A percentile compares a stretch with the other conserved stretches of the same genome.
Evolutionary conservation across 1,284 basidiomycete genomes (phyloP).

Genomic region (Chiua sp.): DNA sequence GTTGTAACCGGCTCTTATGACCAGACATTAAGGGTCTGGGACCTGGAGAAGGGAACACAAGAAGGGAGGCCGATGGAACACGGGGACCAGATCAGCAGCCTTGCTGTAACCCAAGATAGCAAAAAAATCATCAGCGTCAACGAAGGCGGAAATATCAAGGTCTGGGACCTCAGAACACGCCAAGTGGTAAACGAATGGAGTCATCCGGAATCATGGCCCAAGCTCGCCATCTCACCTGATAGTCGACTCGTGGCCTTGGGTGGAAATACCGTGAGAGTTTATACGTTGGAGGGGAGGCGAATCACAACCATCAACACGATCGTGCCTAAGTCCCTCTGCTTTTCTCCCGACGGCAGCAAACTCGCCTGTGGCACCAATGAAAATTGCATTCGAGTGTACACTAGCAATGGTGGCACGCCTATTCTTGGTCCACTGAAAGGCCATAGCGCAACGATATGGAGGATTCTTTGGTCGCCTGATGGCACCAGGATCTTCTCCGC

Average conservation of each 20-base stretch:
- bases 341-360: conserved; percentile 11
- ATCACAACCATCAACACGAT: neutral
- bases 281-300: neutral
- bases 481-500: conserved; percentile 9
- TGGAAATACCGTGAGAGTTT: neutral
- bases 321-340: neutral
- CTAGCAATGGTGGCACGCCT: neutral
- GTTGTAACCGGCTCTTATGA: neutral
- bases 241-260: conserved; percentile 3
- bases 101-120: conserved; percentile 1
- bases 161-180: conserved; percentile 8
- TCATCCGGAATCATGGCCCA: neutral
- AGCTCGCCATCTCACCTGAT: conserved; percentile 13
- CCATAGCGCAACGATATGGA: neutral
- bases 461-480: conserved; percentile 16
- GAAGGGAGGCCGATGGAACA: neutral
- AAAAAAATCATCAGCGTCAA: conserved; percentile 1
- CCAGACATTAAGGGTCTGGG: conserved; percentile 5
- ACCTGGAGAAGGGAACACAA: neutral
- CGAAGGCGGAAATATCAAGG: neutral
- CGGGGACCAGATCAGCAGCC: fast-evolving
- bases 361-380: conserved; percentile 3
- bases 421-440: neutral
- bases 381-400: neutral
- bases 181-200: conserved; percentile 2